Evolutionary conservation across 352 stramenopile genomes (phyloP).

Genomic region (Phytophthora ramorum): DNA sequence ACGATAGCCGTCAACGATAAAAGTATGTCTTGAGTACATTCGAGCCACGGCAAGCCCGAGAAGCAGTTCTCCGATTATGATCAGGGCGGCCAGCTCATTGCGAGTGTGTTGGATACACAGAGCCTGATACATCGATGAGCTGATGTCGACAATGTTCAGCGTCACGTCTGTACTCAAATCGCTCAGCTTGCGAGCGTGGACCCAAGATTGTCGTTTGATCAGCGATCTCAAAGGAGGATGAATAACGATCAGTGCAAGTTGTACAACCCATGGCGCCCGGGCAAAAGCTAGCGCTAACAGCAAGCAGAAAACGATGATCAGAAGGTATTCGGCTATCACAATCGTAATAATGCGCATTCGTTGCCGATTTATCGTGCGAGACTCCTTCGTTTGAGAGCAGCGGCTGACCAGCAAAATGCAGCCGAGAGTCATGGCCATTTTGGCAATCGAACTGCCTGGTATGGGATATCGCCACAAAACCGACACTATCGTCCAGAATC

Average conservation of each 20-base stretch:
- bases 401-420: constrained; percentile 17
- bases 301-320: constrained; percentile 29
- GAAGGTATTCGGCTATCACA: constrained; percentile 12
- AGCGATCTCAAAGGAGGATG: constrained; percentile 34
- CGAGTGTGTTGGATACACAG: constrained; percentile 35
- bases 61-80: constrained; percentile 32
- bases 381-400: constrained; percentile 1
- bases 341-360: constrained; percentile 13
- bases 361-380: neutral
- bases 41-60: constrained; percentile 32
- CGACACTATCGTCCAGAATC: constrained; percentile 15
- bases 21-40: constrained; percentile 36
- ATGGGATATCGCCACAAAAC: constrained; percentile 26
- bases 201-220: constrained; percentile 38
- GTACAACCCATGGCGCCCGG: constrained; percentile 20
- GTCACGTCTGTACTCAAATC: constrained; percentile 55
- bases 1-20: constrained; percentile 30
- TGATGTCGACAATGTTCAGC: constrained; percentile 52
- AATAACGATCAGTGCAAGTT: constrained; percentile 33
- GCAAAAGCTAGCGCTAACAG: constrained; percentile 35
- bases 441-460: constrained; percentile 16
- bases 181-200: constrained; percentile 37
- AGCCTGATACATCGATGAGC: constrained; percentile 38
- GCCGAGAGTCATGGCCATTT: constrained; percentile 1
- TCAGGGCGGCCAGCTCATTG: constrained; percentile 18